Conservation (phyloP, 495 filamentous ascomycete genomes). For the Annulohypoxylon nitens region DNA sequence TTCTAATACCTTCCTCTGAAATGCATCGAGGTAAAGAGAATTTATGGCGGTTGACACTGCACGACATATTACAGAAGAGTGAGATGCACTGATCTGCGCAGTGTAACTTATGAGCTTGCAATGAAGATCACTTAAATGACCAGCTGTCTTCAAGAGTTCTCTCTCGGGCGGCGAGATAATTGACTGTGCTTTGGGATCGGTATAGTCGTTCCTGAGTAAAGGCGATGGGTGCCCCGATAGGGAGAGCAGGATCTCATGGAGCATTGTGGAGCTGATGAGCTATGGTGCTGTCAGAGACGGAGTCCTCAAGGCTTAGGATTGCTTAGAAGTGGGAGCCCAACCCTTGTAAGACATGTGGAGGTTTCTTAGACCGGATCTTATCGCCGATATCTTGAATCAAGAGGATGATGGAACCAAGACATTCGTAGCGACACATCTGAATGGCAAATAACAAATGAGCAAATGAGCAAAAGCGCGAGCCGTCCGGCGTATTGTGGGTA, state of each 20-base stretch:
- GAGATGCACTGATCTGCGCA: conserved; percentile 72
- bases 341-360: conserved; percentile 50
- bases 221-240: conserved; percentile 93
- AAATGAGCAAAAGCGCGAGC: not conserved
- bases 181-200: conserved; percentile 53
- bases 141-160: conserved; percentile 81
- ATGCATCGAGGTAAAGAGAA: conserved; percentile 78
- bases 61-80: conserved; percentile 84
- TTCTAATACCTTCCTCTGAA: conserved; percentile 84
- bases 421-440: conserved; percentile 64
- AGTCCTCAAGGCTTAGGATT: conserved; percentile 1
- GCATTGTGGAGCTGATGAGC: conserved; percentile 69
- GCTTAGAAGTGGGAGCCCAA: conserved; percentile 27
- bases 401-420: conserved; percentile 63
- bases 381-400: conserved; percentile 57
- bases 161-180: conserved; percentile 80
- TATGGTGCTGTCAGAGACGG: conserved; percentile 27
- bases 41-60: conserved; percentile 86
- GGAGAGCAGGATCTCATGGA: conserved; percentile 96
- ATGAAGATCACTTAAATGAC: conserved; percentile 81
- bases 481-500: conserved; percentile 8
- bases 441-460: not conserved
- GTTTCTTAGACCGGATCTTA: conserved; percentile 51
- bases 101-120: conserved; percentile 73
- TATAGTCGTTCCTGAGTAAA: conserved; percentile 71